Base-by-base conservation (phyloP, 1,139 yeast species). In the Protomyces macrosporus region DNA sequence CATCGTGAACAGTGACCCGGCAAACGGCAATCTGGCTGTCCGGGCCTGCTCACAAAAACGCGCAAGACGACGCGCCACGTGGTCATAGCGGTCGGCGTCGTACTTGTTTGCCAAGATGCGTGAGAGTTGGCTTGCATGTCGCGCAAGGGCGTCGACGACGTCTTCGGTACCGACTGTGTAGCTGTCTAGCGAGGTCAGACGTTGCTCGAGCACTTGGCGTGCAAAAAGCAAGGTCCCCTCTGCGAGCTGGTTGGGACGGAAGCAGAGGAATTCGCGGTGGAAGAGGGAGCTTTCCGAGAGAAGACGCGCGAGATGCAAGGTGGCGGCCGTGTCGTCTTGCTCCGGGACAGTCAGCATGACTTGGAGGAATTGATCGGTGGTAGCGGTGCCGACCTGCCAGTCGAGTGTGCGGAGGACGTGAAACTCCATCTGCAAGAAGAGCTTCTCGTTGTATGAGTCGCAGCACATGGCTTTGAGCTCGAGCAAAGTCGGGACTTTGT, bases 381-480 rank as follows among this genome's bases (percentile, higher is more conserved):
- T 78, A 4, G 88, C 87, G 64, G 82, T 85, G 53, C 85, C 83
- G 60, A 89, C 74, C 10, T 82, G 78, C 98, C 98, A 93, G 64
- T 88, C 88, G 64, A 93, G 78, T 1, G 98, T 90, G 63, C 84
- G 78, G 63, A 93, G 78, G 52, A 93, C 87, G 74, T 93, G 98
- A 75, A 84, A 83, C 76, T 93, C 98, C 98, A 93, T 93, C 75
- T 91, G 97, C 53, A 87, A 81, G 76, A 93, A 90, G 95, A 91
- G 90, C 67, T 87, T 86, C 69, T 85, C 87, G 69, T 90, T 96
- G 73, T 90, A 91, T 12, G 90, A 90, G 71, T 85, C 84, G 67
- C 96, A 82, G 75, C 97, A 89, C 85, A 90, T 83, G 69, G 84
- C 77, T 30, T 87, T 81, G 69, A 91, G 81, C 71, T 90, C 97